Conservation (phyloP, 306 rosid species). For the Vicia villosa region DNA sequence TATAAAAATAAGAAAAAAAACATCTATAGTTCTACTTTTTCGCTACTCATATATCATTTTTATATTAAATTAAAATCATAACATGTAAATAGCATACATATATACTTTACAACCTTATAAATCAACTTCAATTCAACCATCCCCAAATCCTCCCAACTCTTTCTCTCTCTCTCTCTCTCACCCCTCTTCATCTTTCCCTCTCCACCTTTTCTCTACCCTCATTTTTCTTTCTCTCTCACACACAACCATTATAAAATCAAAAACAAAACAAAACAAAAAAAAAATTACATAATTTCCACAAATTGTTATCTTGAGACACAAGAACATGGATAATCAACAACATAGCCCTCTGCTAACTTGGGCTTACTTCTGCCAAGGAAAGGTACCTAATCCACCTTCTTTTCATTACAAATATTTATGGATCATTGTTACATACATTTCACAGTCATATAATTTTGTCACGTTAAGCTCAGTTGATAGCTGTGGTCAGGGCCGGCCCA, state of each 20-base stretch:
- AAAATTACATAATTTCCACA: neutral
- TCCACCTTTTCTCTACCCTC: slow-evolving; percentile 5
- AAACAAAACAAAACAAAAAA: neutral
- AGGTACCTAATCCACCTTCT: slow-evolving; percentile 46
- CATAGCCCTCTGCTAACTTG: slow-evolving; percentile 60
- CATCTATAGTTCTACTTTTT: no score
- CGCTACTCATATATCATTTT: no score
- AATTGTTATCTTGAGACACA: slow-evolving; percentile 20
- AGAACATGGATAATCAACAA: slow-evolving; percentile 74
- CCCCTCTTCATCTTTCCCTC: neutral
- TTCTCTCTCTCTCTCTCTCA: neutral
- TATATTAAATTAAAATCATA: no score
- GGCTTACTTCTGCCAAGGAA: slow-evolving; percentile 75
- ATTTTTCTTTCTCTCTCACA: slow-evolving; percentile 1
- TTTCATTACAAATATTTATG: neutral
- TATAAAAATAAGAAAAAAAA: no score
- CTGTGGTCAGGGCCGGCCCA: no score
- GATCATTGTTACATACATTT: neutral
- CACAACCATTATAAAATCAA: neutral
- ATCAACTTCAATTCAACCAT: slow-evolving; percentile 39
- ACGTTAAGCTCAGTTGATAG: no score
- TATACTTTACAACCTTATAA: slow-evolving; percentile 29
- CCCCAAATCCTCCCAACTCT: slow-evolving; percentile 46
- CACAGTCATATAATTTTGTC: no score
- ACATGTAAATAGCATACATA: no score